These are phyloP conservation scores for Tricholoma matsutake DNA, from an alignment of 768 basidiomycete species.

Conservation along the genomic window DNA sequence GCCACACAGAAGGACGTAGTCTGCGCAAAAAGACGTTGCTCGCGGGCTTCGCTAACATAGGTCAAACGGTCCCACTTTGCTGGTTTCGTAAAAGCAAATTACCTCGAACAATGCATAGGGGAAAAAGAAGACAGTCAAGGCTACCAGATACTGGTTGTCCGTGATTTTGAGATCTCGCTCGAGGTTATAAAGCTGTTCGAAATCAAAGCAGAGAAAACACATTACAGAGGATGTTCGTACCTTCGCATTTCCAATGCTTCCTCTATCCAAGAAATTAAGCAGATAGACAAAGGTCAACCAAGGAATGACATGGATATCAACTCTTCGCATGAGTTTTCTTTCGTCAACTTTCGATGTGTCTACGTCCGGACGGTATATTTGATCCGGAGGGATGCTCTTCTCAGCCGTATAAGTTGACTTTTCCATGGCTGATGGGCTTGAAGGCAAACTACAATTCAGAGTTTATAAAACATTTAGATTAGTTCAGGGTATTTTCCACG, in stretches of 20 bases:
- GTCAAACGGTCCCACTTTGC: not conserved
- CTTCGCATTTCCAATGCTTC: constrained; percentile 73
- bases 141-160: constrained; percentile 64
- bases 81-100: constrained; percentile 11
- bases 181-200: constrained; percentile 53
- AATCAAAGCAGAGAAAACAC: not conserved
- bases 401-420: constrained; percentile 10
- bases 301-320: constrained; percentile 68
- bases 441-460: constrained; percentile 9
- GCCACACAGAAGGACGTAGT: constrained; percentile 66
- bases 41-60: constrained; percentile 39
- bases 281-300: constrained; percentile 75
- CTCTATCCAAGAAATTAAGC: constrained; percentile 66
- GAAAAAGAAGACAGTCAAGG: constrained; percentile 74
- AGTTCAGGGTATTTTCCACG: constrained; percentile 19
- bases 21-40: constrained; percentile 60
- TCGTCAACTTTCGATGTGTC: constrained; percentile 55
- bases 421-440: constrained; percentile 15
- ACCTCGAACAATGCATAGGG: constrained; percentile 72
- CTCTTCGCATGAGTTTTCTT: constrained; percentile 51
- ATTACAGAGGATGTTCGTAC: constrained; percentile 30
- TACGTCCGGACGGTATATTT: constrained; percentile 47
- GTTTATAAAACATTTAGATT: constrained; percentile 14
- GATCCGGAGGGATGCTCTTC: constrained; percentile 17
- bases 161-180: constrained; percentile 54